phyloP scores from a whole-genome alignment of 1,284 basidiomycete genomes.

The Leccinum fallax region DNA sequence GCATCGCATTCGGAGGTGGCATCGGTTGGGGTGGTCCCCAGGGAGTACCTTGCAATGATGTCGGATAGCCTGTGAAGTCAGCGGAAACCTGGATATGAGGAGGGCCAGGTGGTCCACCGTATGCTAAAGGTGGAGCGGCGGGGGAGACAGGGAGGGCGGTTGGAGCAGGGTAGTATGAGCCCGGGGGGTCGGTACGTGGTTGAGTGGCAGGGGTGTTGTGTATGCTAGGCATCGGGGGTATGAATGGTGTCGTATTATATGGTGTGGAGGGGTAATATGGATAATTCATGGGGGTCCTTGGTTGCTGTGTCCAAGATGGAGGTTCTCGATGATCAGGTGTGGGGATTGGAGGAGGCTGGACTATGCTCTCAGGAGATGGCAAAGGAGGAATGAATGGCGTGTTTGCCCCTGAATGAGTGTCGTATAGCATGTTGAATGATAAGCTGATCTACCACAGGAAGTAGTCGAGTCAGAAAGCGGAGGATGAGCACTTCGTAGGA shows the following conservation, averaged over 20 bases:
- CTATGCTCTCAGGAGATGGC: constrained; percentile 30
- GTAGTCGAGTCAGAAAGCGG: background rate
- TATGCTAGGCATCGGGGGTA: constrained; percentile 31
- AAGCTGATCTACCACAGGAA: background rate
- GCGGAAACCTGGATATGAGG: constrained; percentile 24
- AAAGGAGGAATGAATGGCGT: constrained; percentile 38
- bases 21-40: constrained; percentile 28
- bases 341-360: constrained; percentile 33
- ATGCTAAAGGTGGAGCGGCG: constrained; percentile 9
- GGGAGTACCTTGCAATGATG: constrained; percentile 28
- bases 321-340: constrained; percentile 25
- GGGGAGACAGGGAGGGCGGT: constrained; percentile 30
- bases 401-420: constrained; percentile 33
- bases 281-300: constrained; percentile 32
- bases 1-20: constrained; percentile 27
- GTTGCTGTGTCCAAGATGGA: constrained; percentile 30
- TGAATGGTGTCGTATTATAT: constrained; percentile 35
- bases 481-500: constrained; percentile 8
- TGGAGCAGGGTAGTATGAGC: constrained; percentile 36
- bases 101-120: constrained; percentile 7
- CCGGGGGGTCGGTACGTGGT: constrained; percentile 29
- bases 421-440: constrained; percentile 27
- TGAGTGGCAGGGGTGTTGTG: constrained; percentile 29
- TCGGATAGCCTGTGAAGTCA: constrained; percentile 37
- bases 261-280: constrained; percentile 34